Conservation (phyloP, 345 rosid genomes). For the Viola odorata region DNA sequence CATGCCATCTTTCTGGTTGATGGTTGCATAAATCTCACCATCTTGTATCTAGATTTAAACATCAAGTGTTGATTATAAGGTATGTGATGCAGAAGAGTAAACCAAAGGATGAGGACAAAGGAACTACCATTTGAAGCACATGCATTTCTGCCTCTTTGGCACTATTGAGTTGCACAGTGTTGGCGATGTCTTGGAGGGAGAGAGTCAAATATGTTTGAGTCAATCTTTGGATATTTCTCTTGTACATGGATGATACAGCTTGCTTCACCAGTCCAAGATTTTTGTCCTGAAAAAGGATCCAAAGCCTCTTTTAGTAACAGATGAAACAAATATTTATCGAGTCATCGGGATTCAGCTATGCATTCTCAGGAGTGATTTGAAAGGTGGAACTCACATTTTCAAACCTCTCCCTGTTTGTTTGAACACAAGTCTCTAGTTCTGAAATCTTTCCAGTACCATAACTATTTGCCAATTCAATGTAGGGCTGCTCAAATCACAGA, state of each 20-base stretch:
- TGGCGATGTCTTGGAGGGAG: constrained; percentile 93
- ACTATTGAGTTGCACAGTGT: constrained; percentile 62
- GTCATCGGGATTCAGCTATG: background rate
- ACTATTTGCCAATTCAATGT: constrained; percentile 60
- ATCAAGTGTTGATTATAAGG: constrained; percentile 2
- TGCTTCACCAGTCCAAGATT: constrained; percentile 93
- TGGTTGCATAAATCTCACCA: constrained; percentile 92
- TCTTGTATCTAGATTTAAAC: constrained; percentile 65
- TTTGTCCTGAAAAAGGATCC: constrained; percentile 58
- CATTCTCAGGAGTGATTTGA: background rate
- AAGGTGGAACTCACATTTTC: constrained; percentile 48
- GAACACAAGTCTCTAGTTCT: constrained; percentile 53
- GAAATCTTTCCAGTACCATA: constrained; percentile 57
- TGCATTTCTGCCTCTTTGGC: constrained; percentile 97
- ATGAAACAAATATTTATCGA: constrained; percentile 2
- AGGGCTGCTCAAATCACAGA: constrained; percentile 44
- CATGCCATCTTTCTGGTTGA: constrained; percentile 99
- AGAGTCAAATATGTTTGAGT: constrained; percentile 93
- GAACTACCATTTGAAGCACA: constrained; percentile 90
- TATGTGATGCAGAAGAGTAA: background rate
- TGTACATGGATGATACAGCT: constrained; percentile 86
- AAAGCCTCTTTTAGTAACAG: constrained; percentile 18
- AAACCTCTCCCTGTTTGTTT: constrained; percentile 47
- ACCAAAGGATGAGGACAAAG: background rate
- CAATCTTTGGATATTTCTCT: constrained; percentile 89